Percentiles rank a stretch among this genome's conserved stretches.
phyloP scores from a whole-genome alignment of 306 rosid genomes.

The Quercus cerris region DNA sequence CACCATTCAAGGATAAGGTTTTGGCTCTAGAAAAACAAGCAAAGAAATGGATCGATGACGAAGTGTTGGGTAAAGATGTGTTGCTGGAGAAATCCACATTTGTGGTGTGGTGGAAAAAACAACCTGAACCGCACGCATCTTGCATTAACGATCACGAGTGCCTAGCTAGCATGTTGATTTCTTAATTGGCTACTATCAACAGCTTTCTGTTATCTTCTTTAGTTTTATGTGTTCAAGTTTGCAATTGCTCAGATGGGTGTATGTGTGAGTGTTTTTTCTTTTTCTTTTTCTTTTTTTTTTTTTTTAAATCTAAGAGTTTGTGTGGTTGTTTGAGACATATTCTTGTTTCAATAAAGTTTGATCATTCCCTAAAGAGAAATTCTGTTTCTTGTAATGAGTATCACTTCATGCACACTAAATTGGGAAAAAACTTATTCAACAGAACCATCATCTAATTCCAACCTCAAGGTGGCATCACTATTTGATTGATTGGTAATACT shows the following conservation, averaged over 20 bases:
- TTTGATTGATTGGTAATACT: too few relatives aligned
- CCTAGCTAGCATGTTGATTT: too few relatives aligned
- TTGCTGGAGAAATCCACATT: slow-evolving; percentile 45
- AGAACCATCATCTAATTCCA: too few relatives aligned
- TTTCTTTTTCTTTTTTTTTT: background rate
- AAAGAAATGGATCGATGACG: slow-evolving; percentile 23
- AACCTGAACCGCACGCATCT: slow-evolving; percentile 32
- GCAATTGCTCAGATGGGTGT: too few relatives aligned
- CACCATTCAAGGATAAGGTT: background rate
- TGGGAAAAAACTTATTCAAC: too few relatives aligned
- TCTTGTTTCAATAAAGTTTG: background rate
- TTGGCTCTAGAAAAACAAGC: slow-evolving; percentile 20
- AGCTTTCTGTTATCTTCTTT: too few relatives aligned
- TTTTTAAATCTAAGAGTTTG: background rate
- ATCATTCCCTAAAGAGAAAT: too few relatives aligned
- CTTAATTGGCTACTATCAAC: too few relatives aligned
- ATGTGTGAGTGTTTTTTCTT: background rate
- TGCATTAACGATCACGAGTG: background rate
- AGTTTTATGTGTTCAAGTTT: too few relatives aligned
- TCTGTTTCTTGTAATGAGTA: background rate
- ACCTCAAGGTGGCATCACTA: too few relatives aligned
- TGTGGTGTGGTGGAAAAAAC: slow-evolving; percentile 41
- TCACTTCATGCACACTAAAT: background rate
- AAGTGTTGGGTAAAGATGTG: slow-evolving; percentile 30
- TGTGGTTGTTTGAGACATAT: background rate